Evolutionary conservation across 2,329 filamentous ascomycete species (phyloP).

Genomic region (Orbilia javanica): DNA sequence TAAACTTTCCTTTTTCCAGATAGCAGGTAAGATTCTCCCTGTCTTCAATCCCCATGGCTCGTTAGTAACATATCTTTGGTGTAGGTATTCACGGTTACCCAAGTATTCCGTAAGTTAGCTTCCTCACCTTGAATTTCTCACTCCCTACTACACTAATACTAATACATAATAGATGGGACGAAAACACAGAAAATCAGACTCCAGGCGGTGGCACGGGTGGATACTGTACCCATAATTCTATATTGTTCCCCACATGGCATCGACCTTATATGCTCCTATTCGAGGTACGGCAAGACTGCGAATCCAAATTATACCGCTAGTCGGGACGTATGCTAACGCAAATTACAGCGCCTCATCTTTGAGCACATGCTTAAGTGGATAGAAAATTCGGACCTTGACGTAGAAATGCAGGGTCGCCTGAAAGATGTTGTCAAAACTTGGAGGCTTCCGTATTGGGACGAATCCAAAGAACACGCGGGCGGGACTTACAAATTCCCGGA

Average conservation of each 20-base stretch:
- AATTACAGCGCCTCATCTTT: background rate
- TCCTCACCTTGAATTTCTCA: no score
- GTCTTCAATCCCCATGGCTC: no score
- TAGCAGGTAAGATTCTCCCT: background rate
- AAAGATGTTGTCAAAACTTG: background rate
- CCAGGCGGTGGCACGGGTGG: background rate
- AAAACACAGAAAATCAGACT: no score
- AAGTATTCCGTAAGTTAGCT: no score
- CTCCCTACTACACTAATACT: no score
- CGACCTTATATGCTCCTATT: background rate
- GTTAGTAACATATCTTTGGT: no score
- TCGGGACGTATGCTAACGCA: background rate
- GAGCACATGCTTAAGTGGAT: background rate
- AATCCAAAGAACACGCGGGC: no score
- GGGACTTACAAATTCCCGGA: background rate
- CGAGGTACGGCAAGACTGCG: background rate
- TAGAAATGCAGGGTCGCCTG: background rate
- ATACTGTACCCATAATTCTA: constrained; percentile 6
- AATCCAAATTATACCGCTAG: no score
- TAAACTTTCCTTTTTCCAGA: background rate
- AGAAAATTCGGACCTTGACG: background rate
- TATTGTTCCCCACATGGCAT: background rate
- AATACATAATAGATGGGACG: no score
- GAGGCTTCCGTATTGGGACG: background rate
- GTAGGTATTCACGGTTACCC: background rate